Conservation (phyloP, 2,329 filamentous ascomycete species). For the Colletotrichum sp. region DNA sequence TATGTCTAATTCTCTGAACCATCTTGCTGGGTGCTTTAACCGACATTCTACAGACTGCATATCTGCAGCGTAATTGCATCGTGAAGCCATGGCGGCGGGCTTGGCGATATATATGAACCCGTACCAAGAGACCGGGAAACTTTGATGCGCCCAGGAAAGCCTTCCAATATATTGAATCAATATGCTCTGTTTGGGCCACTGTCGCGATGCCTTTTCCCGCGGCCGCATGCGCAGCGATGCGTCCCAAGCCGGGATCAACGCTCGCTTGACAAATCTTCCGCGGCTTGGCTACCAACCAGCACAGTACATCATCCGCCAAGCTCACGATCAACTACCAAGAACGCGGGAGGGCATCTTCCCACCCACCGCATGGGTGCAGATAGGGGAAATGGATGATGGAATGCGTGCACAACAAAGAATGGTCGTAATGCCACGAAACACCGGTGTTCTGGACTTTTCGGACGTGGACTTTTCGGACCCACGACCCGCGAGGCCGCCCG, state of each 20-base stretch:
- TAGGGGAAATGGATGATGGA: background rate
- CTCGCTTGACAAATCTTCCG: constrained; percentile 9
- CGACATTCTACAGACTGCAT: background rate
- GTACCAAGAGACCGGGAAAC: background rate
- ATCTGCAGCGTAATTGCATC: background rate
- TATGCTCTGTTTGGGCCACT: background rate
- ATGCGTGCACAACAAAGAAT: background rate
- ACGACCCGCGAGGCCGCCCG: background rate
- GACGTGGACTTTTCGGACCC: background rate
- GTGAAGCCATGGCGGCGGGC: background rate
- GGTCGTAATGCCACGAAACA: background rate
- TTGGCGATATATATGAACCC: background rate
- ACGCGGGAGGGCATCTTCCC: background rate
- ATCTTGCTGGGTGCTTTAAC: background rate
- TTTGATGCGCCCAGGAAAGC: background rate
- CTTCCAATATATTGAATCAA: background rate
- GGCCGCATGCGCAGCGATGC: background rate
- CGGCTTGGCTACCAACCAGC: background rate
- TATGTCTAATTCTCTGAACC: background rate
- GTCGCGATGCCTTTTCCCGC: background rate
- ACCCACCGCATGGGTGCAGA: background rate
- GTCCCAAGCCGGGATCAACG: constrained; percentile 5
- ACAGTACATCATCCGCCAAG: background rate
- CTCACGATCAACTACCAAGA: constrained; percentile 16
- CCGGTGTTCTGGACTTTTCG: background rate